Evolutionary conservation across 495 filamentous ascomycete species (phyloP), one percentile per base, ranked within the genome.

Genomic region (Aspergillus funiculosus): DNA sequence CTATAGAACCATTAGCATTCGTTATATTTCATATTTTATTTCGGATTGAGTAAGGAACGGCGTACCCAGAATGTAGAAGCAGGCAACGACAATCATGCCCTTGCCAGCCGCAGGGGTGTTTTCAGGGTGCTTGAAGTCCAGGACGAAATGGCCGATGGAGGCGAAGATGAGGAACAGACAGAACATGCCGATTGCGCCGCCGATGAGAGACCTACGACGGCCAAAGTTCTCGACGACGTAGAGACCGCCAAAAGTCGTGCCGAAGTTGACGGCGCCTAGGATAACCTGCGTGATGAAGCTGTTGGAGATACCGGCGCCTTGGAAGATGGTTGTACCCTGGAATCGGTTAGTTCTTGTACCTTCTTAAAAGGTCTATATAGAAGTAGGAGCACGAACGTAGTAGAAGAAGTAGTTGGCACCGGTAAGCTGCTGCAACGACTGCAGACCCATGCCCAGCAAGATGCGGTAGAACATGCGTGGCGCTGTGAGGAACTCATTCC

Each of bases 361-460:
- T 2, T 34, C 20, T 5, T 21, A 14, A 20, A 1, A 5, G 28
- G 24, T 4, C 15, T 2, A 5, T 1, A 7, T 17, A 64, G 69
- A 28, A 17, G 24, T 15, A 19, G 21, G 43, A 10, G 7, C 5
- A 51, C 81, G 78, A 34, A 83, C 82, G 51, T 83, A 89, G 66
- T 88, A 87, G 67, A 88, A 86, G 64, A 85, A 83, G 68, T 83
- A 86, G 60, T 86, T 87, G 46, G 80, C 79, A 25, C 80, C 78
- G 35, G 79, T 78, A 13, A 83, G 70, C 61, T 86, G 85, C 55
- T 87, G 83, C 27, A 84, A 69, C 4, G 77, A 73, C 58, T 89
- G 86, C 4, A 92, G 63, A 5, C 68, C 63, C 48, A 89, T 77
- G 13, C 85, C 87, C 0, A 90, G 63, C 2, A 73, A 11, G 2